Evolutionary conservation across 257 asterid species (phyloP), one percentile per base, ranked within the genome.

Genomic region (Nicotiana paniculata): DNA sequence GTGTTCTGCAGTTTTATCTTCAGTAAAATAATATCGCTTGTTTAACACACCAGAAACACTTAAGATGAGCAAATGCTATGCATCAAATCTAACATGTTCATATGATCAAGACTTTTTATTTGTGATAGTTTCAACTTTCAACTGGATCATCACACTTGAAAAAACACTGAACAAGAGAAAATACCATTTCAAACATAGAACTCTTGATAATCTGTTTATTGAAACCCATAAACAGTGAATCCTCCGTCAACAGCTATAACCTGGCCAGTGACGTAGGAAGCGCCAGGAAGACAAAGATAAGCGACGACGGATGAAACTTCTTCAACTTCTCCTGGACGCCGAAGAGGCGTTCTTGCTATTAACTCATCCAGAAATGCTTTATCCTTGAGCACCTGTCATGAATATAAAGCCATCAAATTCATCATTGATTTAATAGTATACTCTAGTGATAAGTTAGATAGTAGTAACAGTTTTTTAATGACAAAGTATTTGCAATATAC

Each of bases 171-270:
- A 54, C 21, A 54, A 4, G 21, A 54, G 59, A 4, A 13, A 54
- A 54, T 54, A 54, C 21, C 6, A 13, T 15, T 4, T 4, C 59
- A 33, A 65, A 64, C 70, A 65, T 32, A 30, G 24, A 3, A 65
- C 1, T 6, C 9, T 65, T 32, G 9, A 35, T 67, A 67, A 15
- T 9, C 57, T 9, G 77, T 33, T 5, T 69, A 17, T 70, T 70
- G 57, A 37, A 94, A 93, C 24, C 93, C 97, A 82, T 93, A 89
- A 46, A 91, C 93, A 17, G 97, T 89, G 82, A 91, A 65, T 81
- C 98, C 98, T 81, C 98, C 98, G 78, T 94, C 98, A 48, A 94
- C 98, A n/a, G 91, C 84, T 10, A 94, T 78, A 58, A 93, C 84
- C 91, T 94, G 97, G 6, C 98, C 98, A 48, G 95, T 91, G 13